Base-by-base conservation (phyloP, 345 rosid species). In the Xanthoceras sorbifolium region DNA sequence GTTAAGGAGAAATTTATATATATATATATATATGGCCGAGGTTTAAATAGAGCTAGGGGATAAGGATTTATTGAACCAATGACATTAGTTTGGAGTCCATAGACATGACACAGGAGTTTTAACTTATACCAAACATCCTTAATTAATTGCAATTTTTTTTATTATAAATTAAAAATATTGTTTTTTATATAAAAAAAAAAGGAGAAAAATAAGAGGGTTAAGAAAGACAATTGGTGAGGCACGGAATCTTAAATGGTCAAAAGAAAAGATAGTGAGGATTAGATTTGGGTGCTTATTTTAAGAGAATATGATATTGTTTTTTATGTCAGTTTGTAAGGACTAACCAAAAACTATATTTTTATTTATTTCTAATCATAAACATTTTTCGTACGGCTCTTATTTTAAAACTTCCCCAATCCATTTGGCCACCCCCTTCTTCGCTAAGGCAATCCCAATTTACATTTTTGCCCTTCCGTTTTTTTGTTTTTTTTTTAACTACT, bases 181-280 rank as follows among this genome's bases (percentile, higher is more conserved):
- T n/a, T n/a, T n/a, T n/a, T n/a, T n/a, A n/a, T n/a, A n/a, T n/a
- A 0, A 20, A 36, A 50, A 31, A 48, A 9, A 0, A 9, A 5
- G 8, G 40, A 36, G 40, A 36, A 48, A 34, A 55, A 67, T 3
- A 18, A 4, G 67, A 46, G 22, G 67, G 67, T 34, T 29, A 36
- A 26, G 14, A 69, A 40, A 50, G 54, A 14, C 65, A 64, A 59
- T 69, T 59, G 75, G 75, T 55, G 15, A 78, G 78, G 79, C 52
- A 76, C 46, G 67, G 86, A 84, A 80, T 79, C 86, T 88, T 79
- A 59, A 55, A 64, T 55, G 84, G 89, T 84, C 91, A 88, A 88
- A 86, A 79, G 31, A 9, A 52, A 3, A 78, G 71, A 22, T 1
- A 69, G 69, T 31, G 75, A 62, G 54, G 59, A 59, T 60, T 69